Evolutionary conservation across 352 stramenopile species (phyloP), one percentile per base, ranked within the genome.

Genomic region (Globisporangium iwayamae): DNA sequence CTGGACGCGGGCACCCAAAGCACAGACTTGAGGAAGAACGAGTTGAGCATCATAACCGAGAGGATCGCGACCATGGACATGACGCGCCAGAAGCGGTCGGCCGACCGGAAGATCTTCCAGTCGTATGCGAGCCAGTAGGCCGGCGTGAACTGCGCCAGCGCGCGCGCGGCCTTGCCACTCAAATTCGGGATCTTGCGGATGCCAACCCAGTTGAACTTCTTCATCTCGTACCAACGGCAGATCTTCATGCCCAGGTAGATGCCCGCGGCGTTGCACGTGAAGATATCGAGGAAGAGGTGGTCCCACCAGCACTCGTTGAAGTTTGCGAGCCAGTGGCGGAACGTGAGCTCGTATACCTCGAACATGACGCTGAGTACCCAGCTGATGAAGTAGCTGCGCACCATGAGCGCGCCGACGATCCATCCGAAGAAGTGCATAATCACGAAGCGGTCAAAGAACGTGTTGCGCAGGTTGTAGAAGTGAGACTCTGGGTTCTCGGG

Each of bases 271-370:
- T 98, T 98, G 81, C 92, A 97, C 48, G 90, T 93, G 72, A 98
- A 90, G 48, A 98, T 89, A 66, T 98, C 93, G 53, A 97, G 83
- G 60, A 98, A 91, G 34, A 98, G 55, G 57, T 96, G 90, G 71
- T 98, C 93, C 93, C 93, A 98, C 93, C 93, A 98, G 76, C 93
- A 98, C 73, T 98, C 93, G 67, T 97, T 92, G 68, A 98, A 98
- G 74, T 98, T 97, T 52, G 90, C 78, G 7, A 96, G 83, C 76
- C 94, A 96, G 75, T 97, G 89, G 62, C 89, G 81, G 71, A 97
- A 96, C 62, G 89, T 90, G 56, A 97, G 76, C 70, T 93, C 89
- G 67, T 92, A 93, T 41, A 91, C 75, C 67, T 95, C 87, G 58
- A 92, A 95, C 73, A 93, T 82, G 74, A 95, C 70, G 64, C 83